These are phyloP conservation scores for Marchantia paleacea DNA, from an alignment of 225 moss, liverwort and hornwort genomes.

Conservation along the genomic window DNA sequence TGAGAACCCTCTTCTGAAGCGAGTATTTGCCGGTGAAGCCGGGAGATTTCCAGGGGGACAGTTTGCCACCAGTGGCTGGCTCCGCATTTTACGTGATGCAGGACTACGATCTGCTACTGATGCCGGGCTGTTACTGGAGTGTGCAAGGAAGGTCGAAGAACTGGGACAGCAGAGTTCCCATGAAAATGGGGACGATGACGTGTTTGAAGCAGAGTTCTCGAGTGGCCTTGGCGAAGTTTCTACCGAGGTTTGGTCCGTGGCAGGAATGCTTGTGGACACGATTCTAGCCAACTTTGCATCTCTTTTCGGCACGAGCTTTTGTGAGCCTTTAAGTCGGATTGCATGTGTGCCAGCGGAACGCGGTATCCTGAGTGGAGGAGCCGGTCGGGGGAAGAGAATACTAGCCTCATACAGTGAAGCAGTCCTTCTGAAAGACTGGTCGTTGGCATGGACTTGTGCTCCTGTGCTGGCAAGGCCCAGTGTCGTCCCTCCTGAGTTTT, in stretches of 20 bases:
- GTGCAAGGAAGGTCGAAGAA: constrained; percentile 73
- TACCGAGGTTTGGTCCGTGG: constrained; percentile 60
- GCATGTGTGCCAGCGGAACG: constrained; percentile 75
- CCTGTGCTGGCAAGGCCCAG: constrained; percentile 60
- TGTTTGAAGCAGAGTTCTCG: constrained; percentile 52
- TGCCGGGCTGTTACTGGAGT: constrained; percentile 64
- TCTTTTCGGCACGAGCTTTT: constrained; percentile 65
- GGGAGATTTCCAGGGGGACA: constrained; percentile 72
- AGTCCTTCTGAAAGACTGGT: constrained; percentile 76
- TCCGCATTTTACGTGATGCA: constrained; percentile 60
- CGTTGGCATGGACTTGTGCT: constrained; percentile 80
- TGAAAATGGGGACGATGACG: constrained; percentile 44
- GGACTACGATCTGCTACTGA: constrained; percentile 73
- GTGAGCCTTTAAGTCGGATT: constrained; percentile 66
- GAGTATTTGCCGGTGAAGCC: constrained; percentile 64
- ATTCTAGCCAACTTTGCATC: constrained; percentile 76
- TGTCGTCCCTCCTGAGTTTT: constrained; percentile 76
- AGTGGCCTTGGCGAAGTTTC: constrained; percentile 51
- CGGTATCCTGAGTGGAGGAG: constrained; percentile 71
- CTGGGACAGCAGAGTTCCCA: constrained; percentile 56
- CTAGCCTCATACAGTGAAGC: constrained; percentile 69
- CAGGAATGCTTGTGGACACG: constrained; percentile 72
- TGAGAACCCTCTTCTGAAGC: constrained; percentile 63
- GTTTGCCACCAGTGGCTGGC: constrained; percentile 70
- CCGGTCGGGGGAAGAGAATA: constrained; percentile 61